A percentile compares a stretch with the other conserved stretches of the same genome.
Conservation (phyloP, 306 rosid species). For the Sicyos edulis region DNA sequence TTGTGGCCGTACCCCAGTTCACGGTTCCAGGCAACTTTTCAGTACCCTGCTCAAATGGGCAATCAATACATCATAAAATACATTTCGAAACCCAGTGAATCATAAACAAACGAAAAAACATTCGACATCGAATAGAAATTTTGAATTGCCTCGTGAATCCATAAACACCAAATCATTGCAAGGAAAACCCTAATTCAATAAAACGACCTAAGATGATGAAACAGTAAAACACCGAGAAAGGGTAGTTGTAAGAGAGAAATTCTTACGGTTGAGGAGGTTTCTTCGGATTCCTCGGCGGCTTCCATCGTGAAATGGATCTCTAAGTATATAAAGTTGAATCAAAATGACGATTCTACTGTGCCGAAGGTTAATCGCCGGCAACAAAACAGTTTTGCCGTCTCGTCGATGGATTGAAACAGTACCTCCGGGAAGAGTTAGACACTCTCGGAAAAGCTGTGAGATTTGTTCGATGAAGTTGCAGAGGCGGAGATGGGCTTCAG, state of each 20-base stretch:
- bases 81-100: conserved; percentile 5
- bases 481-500: conserved; percentile 1
- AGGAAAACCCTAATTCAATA: conserved; percentile 17
- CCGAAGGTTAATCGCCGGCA: not conserved
- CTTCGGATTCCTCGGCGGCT: conserved; percentile 33
- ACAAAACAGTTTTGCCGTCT: not conserved
- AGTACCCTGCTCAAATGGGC: conserved; percentile 38
- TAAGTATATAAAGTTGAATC: conserved; percentile 3
- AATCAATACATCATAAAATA: too few relatives aligned
- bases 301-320: conserved; percentile 35
- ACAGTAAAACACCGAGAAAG: not conserved
- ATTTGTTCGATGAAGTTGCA: not conserved
- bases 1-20: conserved; percentile 86
- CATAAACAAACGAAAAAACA: not conserved
- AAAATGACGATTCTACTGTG: not conserved
- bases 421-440: not conserved
- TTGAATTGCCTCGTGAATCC: not conserved
- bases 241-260: not conserved
- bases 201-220: not conserved
- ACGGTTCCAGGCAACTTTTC: conserved; percentile 60
- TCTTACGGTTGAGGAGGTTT: conserved; percentile 32
- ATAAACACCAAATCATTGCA: not conserved
- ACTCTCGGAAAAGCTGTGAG: not conserved
- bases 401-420: not conserved
- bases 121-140: not conserved